Evolutionary conservation across 75 land plant genomes (phyloP).

Genomic region (Ceratopteris richardii): DNA sequence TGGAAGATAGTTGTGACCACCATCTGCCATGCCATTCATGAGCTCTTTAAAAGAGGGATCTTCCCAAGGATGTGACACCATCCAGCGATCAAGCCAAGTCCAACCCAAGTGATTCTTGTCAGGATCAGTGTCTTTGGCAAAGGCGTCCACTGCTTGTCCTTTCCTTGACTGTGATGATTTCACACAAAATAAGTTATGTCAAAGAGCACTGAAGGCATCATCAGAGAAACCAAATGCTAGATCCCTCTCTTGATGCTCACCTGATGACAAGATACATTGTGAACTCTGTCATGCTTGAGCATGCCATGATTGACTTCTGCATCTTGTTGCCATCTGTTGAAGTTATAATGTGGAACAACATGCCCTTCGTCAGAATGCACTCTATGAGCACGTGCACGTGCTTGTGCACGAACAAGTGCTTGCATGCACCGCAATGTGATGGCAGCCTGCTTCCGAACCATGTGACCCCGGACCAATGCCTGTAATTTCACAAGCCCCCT

Average conservation of each 20-base stretch:
- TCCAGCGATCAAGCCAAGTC: too few relatives aligned
- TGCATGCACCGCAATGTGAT: too few relatives aligned
- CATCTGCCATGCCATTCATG: constrained; percentile 6
- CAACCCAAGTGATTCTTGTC: too few relatives aligned
- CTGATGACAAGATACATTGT: not conserved
- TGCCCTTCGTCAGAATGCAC: too few relatives aligned
- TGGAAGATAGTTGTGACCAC: not conserved
- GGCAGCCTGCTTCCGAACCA: constrained; percentile 77
- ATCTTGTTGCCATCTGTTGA: too few relatives aligned
- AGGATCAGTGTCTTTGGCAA: constrained; percentile 20
- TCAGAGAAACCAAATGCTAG: constrained; percentile 19
- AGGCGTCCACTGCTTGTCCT: not conserved
- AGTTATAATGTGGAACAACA: too few relatives aligned
- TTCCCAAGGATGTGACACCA: too few relatives aligned
- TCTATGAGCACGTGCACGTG: too few relatives aligned
- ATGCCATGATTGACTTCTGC: constrained; percentile 9
- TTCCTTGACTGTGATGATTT: not conserved
- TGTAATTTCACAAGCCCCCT: constrained; percentile 65
- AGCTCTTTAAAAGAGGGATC: constrained; percentile 10
- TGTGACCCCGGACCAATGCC: constrained; percentile 59
- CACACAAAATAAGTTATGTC: not conserved
- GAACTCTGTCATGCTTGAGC: not conserved
- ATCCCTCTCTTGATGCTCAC: constrained; percentile 16
- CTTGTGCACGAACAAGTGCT: constrained; percentile 89
- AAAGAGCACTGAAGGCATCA: constrained; percentile 20